phyloP scores from a whole-genome alignment of 164 flowering plant genomes.

The Sedum album region DNA sequence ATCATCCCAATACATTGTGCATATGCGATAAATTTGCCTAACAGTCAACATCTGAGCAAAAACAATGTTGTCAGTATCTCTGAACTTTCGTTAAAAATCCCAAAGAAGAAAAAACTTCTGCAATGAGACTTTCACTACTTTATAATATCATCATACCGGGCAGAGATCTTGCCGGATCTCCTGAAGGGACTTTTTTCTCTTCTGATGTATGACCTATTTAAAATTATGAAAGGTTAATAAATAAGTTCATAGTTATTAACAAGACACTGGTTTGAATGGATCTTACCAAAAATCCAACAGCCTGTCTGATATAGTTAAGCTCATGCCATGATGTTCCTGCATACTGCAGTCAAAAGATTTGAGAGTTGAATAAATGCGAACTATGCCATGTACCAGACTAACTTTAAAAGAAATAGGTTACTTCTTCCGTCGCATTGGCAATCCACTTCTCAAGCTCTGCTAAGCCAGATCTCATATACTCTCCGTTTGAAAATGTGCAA shows the following conservation, averaged over 20 bases:
- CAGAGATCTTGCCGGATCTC: constrained; percentile 93
- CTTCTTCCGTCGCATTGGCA: constrained; percentile 75
- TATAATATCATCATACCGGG: constrained; percentile 46
- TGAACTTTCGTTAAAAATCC: background rate
- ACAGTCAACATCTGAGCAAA: constrained; percentile 68
- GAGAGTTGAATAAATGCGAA: constrained; percentile 8
- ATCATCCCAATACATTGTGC: constrained; percentile 99
- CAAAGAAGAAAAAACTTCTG: background rate
- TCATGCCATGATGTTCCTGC: constrained; percentile 99
- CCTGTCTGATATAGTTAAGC: constrained; percentile 87
- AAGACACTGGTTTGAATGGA: background rate
- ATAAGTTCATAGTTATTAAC: background rate
- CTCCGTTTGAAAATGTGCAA: constrained; percentile 96
- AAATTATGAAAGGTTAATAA: background rate
- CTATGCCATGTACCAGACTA: background rate
- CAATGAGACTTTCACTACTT: background rate
- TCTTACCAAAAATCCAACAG: constrained; percentile 98
- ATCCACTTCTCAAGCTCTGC: constrained; percentile 95
- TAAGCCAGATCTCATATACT: constrained; percentile 93
- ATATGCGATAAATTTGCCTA: constrained; percentile 86
- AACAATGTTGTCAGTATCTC: background rate
- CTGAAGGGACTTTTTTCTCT: constrained; percentile 81
- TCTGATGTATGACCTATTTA: constrained; percentile 91
- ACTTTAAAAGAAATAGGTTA: constrained; percentile 14
- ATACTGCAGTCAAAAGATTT: constrained; percentile 38